Percentiles rank a stretch among this genome's conserved stretches.
phyloP scores from a whole-genome alignment of 306 rosid species.

The Clitoria ternatea region DNA sequence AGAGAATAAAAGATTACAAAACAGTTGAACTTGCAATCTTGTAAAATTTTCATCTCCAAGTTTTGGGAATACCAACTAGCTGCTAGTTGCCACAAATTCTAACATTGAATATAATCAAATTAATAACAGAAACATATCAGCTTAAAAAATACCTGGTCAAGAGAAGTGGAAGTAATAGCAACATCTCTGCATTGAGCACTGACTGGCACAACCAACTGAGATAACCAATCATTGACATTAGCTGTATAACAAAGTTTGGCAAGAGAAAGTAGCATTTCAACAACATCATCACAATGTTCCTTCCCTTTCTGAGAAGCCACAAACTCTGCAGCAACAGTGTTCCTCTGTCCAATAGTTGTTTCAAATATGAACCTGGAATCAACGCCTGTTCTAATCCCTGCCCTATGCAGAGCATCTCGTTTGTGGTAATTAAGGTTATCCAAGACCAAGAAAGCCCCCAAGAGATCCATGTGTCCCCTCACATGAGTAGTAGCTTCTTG shows the following conservation, averaged over 20 bases:
- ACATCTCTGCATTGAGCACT: constrained; percentile 86
- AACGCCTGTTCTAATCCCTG: constrained; percentile 69
- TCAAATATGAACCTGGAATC: constrained; percentile 68
- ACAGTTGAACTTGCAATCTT: background rate
- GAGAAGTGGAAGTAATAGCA: constrained; percentile 48
- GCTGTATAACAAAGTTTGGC: constrained; percentile 55
- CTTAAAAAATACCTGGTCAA: constrained; percentile 59
- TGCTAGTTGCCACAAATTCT: background rate
- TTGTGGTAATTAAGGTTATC: constrained; percentile 39
- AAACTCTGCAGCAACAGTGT: constrained; percentile 63
- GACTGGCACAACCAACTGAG: constrained; percentile 57
- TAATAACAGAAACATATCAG: background rate
- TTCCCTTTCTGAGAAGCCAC: constrained; percentile 50
- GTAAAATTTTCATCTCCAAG: background rate
- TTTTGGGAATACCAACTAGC: background rate
- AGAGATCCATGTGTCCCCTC: constrained; percentile 64
- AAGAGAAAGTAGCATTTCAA: constrained; percentile 62
- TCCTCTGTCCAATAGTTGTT: constrained; percentile 49
- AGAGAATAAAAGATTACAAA: too few species aligned
- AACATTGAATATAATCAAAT: background rate
- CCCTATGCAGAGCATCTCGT: constrained; percentile 33
- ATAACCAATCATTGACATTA: constrained; percentile 57
- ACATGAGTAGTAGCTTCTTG: constrained; percentile 56
- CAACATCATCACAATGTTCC: constrained; percentile 20
- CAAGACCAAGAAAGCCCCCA: constrained; percentile 56